These are phyloP conservation scores for Guillardia theta DNA, from an alignment of 78 protist genomes.

Conservation along the genomic window DNA sequence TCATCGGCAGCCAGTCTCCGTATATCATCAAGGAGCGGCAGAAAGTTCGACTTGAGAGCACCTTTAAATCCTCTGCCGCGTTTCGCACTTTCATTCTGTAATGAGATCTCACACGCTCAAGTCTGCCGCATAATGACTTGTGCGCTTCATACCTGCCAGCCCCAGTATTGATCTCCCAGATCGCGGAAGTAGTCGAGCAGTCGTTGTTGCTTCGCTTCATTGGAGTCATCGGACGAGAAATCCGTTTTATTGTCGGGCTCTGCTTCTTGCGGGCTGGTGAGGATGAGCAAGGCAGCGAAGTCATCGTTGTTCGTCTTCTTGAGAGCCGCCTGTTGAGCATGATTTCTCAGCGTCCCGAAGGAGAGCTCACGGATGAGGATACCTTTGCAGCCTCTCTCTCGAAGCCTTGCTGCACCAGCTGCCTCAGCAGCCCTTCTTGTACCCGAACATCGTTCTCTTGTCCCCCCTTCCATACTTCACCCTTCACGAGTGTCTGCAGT, in stretches of 20 bases:
- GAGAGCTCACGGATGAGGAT: background rate
- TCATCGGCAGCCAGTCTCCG: background rate
- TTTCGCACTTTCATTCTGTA: background rate
- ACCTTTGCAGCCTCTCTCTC: background rate
- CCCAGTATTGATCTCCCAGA: background rate
- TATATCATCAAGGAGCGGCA: background rate
- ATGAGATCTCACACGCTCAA: background rate
- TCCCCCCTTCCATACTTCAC: background rate
- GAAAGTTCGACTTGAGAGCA: background rate
- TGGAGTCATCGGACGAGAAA: background rate
- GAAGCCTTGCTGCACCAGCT: slow-evolving; percentile 10
- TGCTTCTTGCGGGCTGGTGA: background rate
- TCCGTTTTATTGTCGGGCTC: background rate
- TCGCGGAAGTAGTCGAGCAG: background rate
- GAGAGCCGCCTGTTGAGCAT: background rate
- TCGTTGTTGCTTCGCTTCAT: background rate
- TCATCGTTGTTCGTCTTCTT: background rate
- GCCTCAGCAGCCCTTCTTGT: background rate
- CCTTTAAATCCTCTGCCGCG: background rate
- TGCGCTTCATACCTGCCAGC: background rate
- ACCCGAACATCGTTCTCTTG: background rate
- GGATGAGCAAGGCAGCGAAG: background rate
- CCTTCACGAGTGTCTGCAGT: background rate
- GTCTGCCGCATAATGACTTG: background rate
- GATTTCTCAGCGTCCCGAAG: too few relatives aligned